Conservation (phyloP, 2,329 filamentous ascomycete genomes). For the Coniochaeta prunicola region DNA sequence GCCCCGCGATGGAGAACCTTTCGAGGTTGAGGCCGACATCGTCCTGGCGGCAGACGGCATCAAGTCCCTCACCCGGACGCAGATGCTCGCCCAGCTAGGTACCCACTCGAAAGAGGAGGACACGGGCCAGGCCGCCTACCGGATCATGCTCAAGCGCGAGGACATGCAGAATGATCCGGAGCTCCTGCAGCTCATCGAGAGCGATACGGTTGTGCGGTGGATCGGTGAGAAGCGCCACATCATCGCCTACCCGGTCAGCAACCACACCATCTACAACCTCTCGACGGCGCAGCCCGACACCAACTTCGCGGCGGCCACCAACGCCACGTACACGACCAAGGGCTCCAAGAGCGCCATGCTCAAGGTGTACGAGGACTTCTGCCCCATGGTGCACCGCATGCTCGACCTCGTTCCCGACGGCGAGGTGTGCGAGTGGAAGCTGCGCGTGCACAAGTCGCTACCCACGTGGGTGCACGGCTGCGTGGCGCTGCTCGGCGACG, state of each 20-base stretch:
- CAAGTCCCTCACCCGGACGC: conserved; percentile 41
- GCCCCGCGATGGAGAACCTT: conserved; percentile 47
- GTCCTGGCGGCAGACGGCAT: conserved; percentile 49
- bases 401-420: conserved; percentile 53
- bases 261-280: conserved; percentile 59
- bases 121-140: conserved; percentile 70
- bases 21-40: conserved; percentile 45
- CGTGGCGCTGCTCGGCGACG: conserved; percentile 54
- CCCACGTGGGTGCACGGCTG: conserved; percentile 50
- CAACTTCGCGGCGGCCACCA: conserved; percentile 51
- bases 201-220: conserved; percentile 64
- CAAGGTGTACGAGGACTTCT: conserved; percentile 54
- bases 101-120: conserved; percentile 52
- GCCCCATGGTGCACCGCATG: conserved; percentile 50
- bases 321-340: conserved; percentile 54
- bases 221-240: conserved; percentile 70
- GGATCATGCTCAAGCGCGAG: conserved; percentile 65
- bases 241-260: conserved; percentile 68
- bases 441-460: conserved; percentile 50
- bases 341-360: conserved; percentile 56
- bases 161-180: conserved; percentile 62
- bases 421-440: conserved; percentile 58
- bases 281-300: conserved; percentile 55
- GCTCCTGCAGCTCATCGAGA: conserved; percentile 58
- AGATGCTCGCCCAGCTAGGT: conserved; percentile 47